Percentiles rank a stretch among this genome's conserved stretches.
Conservation (phyloP, 1,284 basidiomycete genomes). For the Neolentinus lepideus region DNA sequence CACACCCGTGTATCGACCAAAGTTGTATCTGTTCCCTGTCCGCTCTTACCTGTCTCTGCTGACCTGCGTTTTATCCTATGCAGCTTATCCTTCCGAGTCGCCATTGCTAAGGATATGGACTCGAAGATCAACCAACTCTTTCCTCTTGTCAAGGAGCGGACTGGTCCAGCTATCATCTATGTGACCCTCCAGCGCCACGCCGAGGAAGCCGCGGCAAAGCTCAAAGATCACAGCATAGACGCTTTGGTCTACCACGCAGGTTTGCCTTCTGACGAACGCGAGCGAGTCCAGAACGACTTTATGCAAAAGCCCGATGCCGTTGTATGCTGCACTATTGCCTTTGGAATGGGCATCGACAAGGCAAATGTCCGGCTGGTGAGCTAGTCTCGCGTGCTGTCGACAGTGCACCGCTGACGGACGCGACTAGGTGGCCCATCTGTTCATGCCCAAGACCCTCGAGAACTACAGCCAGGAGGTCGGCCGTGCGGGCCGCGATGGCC, state of each 20-base stretch:
- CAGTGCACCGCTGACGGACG: background rate
- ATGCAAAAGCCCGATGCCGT: conserved; percentile 56
- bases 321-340: conserved; percentile 64
- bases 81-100: conserved; percentile 56
- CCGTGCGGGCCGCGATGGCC: conserved; percentile 68
- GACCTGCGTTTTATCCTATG: conserved; percentile 1
- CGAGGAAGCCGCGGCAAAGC: conserved; percentile 49
- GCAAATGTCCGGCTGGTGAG: conserved; percentile 19
- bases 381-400: background rate
- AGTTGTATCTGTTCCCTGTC: conserved; percentile 21
- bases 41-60: background rate
- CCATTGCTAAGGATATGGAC: conserved; percentile 32
- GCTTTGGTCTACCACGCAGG: conserved; percentile 70
- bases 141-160: conserved; percentile 43
- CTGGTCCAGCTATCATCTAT: conserved; percentile 56
- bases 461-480: conserved; percentile 72
- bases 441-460: conserved; percentile 62
- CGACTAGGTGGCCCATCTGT: conserved; percentile 61
- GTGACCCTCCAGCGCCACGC: conserved; percentile 60
- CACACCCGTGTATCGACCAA: conserved; percentile 32
- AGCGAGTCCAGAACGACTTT: conserved; percentile 53
- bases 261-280: conserved; percentile 47
- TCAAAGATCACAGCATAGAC: conserved; percentile 38
- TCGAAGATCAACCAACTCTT: conserved; percentile 31
- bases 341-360: conserved; percentile 74